These are phyloP conservation scores for Fusarium marasasianum DNA, from an alignment of 2,329 filamentous ascomycete genomes.

Conservation along the genomic window DNA sequence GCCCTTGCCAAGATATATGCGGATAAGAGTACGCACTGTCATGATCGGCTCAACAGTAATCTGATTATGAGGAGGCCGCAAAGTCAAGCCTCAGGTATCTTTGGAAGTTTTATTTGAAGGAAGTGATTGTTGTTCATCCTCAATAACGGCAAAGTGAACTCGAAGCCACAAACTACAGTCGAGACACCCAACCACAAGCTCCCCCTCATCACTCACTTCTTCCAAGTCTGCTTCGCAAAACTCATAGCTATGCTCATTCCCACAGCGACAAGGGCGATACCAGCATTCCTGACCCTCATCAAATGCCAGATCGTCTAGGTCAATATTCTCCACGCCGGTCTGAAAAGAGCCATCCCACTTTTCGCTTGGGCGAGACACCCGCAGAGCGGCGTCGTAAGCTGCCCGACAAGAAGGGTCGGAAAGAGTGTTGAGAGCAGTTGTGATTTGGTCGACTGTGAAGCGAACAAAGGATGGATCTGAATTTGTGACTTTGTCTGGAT, in stretches of 20 bases:
- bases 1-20: not conserved
- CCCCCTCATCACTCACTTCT: slow-evolving; percentile 65
- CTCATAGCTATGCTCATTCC: slow-evolving; percentile 68
- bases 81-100: slow-evolving; percentile 36
- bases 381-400: slow-evolving; percentile 64
- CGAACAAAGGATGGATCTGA: slow-evolving; percentile 49
- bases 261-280: slow-evolving; percentile 70
- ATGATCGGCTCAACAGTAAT: not conserved
- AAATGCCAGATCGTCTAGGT: slow-evolving; percentile 70
- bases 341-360: slow-evolving; percentile 51
- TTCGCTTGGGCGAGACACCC: slow-evolving; percentile 43
- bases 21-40: not conserved
- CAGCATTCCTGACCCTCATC: slow-evolving; percentile 61
- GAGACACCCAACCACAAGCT: slow-evolving; percentile 70
- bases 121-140: slow-evolving; percentile 33
- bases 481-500: slow-evolving; percentile 66
- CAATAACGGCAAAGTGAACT: slow-evolving; percentile 69
- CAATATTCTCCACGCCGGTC: slow-evolving; percentile 70
- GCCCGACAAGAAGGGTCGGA: slow-evolving; percentile 59
- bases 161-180: slow-evolving; percentile 74
- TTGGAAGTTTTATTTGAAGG: slow-evolving; percentile 19
- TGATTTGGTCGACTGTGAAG: slow-evolving; percentile 72
- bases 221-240: slow-evolving; percentile 69
- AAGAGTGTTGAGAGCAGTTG: slow-evolving; percentile 65
- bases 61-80: not conserved